A percentile compares a stretch with the other conserved stretches of the same genome.
Conservation (phyloP, 805 yeast genomes). For the Cyberlindnera sargentensis region DNA sequence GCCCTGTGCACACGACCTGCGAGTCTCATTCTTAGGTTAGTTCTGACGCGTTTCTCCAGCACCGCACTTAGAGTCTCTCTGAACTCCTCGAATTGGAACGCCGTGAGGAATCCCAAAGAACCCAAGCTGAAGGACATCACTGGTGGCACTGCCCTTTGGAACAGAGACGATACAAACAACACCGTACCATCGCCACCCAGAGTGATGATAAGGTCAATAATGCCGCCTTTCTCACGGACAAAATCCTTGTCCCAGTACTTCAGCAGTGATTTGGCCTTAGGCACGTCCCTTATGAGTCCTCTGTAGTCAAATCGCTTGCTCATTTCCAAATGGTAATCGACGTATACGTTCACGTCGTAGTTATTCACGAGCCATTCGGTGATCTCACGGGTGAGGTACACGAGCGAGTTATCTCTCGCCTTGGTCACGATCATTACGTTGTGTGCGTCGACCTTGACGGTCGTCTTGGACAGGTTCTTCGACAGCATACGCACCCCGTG, state of each 20-base stretch:
- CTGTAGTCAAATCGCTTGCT: constrained; percentile 58
- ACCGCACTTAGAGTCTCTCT: constrained; percentile 49
- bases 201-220: constrained; percentile 74
- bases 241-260: constrained; percentile 66
- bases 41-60: constrained; percentile 63
- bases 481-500: constrained; percentile 73
- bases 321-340: constrained; percentile 59
- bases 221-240: constrained; percentile 34
- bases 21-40: constrained; percentile 80
- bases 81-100: constrained; percentile 73
- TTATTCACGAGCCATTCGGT: constrained; percentile 63
- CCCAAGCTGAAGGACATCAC: constrained; percentile 86
- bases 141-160: constrained; percentile 86
- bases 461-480: constrained; percentile 63
- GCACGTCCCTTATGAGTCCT: constrained; percentile 42
- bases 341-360: constrained; percentile 48
- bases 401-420: constrained; percentile 75
- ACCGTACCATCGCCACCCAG: constrained; percentile 98
- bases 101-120: constrained; percentile 86
- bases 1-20: constrained; percentile 65
- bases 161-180: constrained; percentile 76
- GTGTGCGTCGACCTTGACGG: constrained; percentile 60
- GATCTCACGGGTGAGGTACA: constrained; percentile 69
- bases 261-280: constrained; percentile 36
- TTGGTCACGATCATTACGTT: constrained; percentile 83